phyloP scores from a whole-genome alignment of 345 rosid species.

The Eucalyptus curtisii region DNA sequence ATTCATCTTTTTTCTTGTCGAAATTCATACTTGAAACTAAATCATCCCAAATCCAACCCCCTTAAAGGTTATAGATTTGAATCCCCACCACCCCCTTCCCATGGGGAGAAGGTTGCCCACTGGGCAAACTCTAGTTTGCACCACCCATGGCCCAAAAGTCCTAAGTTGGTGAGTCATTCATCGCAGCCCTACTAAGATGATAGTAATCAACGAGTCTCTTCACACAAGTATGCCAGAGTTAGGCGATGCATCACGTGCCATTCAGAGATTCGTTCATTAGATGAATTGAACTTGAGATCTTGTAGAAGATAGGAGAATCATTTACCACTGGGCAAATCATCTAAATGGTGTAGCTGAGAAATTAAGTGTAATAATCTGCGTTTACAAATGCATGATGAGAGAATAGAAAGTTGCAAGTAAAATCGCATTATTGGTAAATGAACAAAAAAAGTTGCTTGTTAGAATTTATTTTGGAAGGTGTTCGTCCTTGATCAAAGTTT shows the following conservation, averaged over 20 bases:
- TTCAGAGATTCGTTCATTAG: background rate
- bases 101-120: too few relatives aligned
- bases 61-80: too few relatives aligned
- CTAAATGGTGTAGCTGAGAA: background rate
- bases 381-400: too few relatives aligned
- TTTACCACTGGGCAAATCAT: background rate
- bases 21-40: too few relatives aligned
- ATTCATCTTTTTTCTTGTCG: too few relatives aligned
- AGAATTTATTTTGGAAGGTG: background rate
- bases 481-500: background rate
- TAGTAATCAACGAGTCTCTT: background rate
- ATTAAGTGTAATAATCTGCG: background rate
- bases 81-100: too few relatives aligned
- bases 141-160: background rate
- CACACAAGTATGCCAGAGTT: too few relatives aligned
- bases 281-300: background rate
- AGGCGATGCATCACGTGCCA: fast-evolving
- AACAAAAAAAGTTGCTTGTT: background rate
- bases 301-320: background rate
- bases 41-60: too few relatives aligned
- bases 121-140: too few relatives aligned
- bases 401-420: background rate
- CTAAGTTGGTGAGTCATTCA: background rate
- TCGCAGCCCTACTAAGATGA: background rate
- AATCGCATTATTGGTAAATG: background rate